Base-by-base conservation (phyloP, 352 stramenopile genomes). In the Phytophthora syringae region DNA sequence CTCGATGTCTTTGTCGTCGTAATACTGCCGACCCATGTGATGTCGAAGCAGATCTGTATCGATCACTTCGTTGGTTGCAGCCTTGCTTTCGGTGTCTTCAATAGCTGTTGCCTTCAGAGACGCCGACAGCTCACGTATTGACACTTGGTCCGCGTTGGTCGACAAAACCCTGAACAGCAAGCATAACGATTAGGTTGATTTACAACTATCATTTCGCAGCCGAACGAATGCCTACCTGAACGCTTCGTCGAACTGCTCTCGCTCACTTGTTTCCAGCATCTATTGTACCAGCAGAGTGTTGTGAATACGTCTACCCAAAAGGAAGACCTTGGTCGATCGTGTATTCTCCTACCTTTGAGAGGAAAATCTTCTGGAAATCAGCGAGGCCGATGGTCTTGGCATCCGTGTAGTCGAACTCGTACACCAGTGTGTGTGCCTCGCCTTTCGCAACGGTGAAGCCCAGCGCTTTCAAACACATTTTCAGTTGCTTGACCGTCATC, bases 371-470 rank as follows among this genome's bases (percentile, higher is more conserved):
- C 20, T 81, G 65, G 50, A 84, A 84, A 49, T 84, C 76, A 4
- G 40, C 57, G 25, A 82, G 58, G 1, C 43, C 60, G 43, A 84
- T 68, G 18, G 60, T 70, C 18, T 51, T 52, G 0, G 72, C 60
- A 47, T 60, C 60, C n/a, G 68, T 64, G 51, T 76, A 84, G 66
- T 84, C 76, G 39, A 84, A 80, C 54, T 81, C 72, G 54, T 84
- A 82, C 21, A 82, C 70, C 15, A 84, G 69, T 20, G 60, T 42
- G 20, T 55, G 34, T 7, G 66, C 70, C 34, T 84, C 76, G 2
- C 28, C 47, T 20, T 64, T 67, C 0, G 48, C 40, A 5, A 74
- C 21, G 12, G 16, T 42, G 40, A 80, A 80, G 7, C 62, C 70
- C 21, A 84, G 40, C 27, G 72, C 72, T 25, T 52, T 52, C 22